phyloP scores from a whole-genome alignment of 108 stramenopile genomes.

The Nitzschia sp. region DNA sequence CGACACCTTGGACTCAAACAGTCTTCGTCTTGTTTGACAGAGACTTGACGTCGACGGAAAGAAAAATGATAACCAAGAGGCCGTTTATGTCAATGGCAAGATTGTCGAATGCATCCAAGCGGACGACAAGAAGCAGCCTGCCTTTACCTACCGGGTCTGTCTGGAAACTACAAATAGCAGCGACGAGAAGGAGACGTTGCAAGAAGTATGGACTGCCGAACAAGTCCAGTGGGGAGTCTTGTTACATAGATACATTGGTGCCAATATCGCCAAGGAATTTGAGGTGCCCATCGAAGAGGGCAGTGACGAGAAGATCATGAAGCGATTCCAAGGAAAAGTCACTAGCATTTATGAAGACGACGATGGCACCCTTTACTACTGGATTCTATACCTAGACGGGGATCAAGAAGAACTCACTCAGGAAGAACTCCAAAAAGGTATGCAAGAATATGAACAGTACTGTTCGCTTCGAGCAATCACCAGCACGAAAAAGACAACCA shows the following conservation, averaged over 20 bases:
- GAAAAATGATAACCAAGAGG: too few species aligned
- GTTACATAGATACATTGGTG: conserved; percentile 5
- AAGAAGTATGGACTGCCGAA: conserved; percentile 14
- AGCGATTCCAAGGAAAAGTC: conserved; percentile 14
- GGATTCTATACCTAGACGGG: conserved; percentile 16
- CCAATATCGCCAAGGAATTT: conserved; percentile 22
- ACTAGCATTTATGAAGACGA: conserved; percentile 1
- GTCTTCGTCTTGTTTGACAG: too few species aligned
- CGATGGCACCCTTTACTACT: neutral
- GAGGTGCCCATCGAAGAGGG: neutral
- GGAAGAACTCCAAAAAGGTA: neutral
- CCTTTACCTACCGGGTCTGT: neutral
- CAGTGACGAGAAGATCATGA: neutral
- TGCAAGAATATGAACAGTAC: neutral
- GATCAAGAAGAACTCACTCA: conserved; percentile 7
- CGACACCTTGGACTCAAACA: too few species aligned
- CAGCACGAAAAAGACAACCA: neutral
- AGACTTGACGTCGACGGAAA: too few species aligned
- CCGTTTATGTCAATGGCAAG: neutral
- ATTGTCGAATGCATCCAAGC: neutral
- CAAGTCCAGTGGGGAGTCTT: conserved; percentile 28
- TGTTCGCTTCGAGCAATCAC: neutral
- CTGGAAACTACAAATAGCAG: neutral
- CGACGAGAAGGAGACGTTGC: neutral
- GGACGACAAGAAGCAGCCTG: neutral